Percentiles rank a stretch among this genome's conserved stretches.
phyloP scores from a whole-genome alignment of 192 early-diverging fungal genomes.

The Entophlyctis luteolus region DNA sequence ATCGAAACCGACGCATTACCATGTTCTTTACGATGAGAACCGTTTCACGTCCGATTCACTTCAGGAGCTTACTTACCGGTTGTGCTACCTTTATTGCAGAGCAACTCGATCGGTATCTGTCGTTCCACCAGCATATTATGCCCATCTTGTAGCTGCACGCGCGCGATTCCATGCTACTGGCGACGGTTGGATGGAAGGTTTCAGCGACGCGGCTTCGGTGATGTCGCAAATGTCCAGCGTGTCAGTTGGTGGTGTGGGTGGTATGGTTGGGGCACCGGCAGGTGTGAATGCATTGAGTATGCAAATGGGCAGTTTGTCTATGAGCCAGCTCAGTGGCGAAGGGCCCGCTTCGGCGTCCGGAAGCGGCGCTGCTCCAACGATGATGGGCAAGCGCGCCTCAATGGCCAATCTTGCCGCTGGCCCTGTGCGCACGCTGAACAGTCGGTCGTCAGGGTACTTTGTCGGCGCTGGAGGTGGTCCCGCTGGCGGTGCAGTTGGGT shows the following conservation, averaged over 20 bases:
- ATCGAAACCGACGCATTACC: constrained; percentile 87
- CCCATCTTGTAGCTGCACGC: constrained; percentile 81
- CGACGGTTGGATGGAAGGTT: constrained; percentile 41
- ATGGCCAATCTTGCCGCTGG: constrained; percentile 19
- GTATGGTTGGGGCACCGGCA: constrained; percentile 3
- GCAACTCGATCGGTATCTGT: constrained; percentile 85
- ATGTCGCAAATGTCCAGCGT: constrained; percentile 9
- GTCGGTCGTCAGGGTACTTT: constrained; percentile 12
- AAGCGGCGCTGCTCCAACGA: too few species aligned
- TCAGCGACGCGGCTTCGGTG: constrained; percentile 22
- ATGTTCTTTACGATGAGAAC: constrained; percentile 85
- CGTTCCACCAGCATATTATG: constrained; percentile 88
- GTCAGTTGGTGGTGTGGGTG: neutral
- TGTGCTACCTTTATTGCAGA: constrained; percentile 87
- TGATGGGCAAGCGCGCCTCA: constrained; percentile 16
- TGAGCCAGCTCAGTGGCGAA: neutral
- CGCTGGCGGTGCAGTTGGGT: constrained; percentile 12
- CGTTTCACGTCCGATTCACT: constrained; percentile 72
- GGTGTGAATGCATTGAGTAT: neutral
- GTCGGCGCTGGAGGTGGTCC: neutral
- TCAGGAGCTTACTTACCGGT: constrained; percentile 80
- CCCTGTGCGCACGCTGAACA: constrained; percentile 14
- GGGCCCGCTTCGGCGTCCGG: neutral
- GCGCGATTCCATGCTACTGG: constrained; percentile 79
- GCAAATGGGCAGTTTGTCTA: constrained; percentile 12